Percentiles rank a stretch among this genome's conserved stretches.
Evolutionary conservation across 768 basidiomycete genomes (phyloP).

Genomic region (Exidia glandulosa): DNA sequence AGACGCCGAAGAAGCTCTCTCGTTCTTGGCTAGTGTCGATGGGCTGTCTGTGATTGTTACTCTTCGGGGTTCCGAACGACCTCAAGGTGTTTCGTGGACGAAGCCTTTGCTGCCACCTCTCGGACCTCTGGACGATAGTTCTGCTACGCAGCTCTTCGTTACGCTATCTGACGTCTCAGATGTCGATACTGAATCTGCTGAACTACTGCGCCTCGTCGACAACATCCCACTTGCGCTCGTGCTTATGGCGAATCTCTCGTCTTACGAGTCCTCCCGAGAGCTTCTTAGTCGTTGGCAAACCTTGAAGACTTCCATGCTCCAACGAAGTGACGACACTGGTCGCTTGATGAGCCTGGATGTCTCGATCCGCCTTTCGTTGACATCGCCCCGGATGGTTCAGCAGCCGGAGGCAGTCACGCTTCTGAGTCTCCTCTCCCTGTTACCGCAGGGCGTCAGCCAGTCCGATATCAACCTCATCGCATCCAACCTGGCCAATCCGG

Average conservation of each 20-base stretch:
- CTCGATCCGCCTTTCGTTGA: constrained; percentile 14
- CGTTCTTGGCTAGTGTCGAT: constrained; percentile 5
- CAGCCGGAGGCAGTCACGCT: constrained; percentile 12
- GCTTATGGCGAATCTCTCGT: constrained; percentile 20
- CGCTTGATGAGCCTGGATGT: constrained; percentile 10
- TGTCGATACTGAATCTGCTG: constrained; percentile 10
- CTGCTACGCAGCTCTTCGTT: constrained; percentile 11
- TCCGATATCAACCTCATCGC: constrained; percentile 6
- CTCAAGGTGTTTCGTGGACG: constrained; percentile 11
- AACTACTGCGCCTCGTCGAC: constrained; percentile 10
- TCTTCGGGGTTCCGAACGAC: constrained; percentile 14
- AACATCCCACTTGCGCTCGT: constrained; percentile 18
- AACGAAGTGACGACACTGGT: background rate
- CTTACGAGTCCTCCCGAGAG: constrained; percentile 1
- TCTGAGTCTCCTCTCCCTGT: constrained; percentile 14
- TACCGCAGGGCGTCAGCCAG: constrained; percentile 15
- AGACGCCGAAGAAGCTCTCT: constrained; percentile 11
- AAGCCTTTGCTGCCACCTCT: constrained; percentile 11
- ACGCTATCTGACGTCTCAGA: constrained; percentile 13
- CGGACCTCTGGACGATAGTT: constrained; percentile 8
- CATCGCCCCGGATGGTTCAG: constrained; percentile 9
- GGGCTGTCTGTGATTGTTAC: constrained; percentile 12
- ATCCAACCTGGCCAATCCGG: background rate
- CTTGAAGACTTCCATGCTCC: constrained; percentile 1
- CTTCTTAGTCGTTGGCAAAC: constrained; percentile 3